Evolutionary conservation across 225 moss, liverwort and hornwort genomes (phyloP).

Genomic region (Straminergon stramineum): DNA sequence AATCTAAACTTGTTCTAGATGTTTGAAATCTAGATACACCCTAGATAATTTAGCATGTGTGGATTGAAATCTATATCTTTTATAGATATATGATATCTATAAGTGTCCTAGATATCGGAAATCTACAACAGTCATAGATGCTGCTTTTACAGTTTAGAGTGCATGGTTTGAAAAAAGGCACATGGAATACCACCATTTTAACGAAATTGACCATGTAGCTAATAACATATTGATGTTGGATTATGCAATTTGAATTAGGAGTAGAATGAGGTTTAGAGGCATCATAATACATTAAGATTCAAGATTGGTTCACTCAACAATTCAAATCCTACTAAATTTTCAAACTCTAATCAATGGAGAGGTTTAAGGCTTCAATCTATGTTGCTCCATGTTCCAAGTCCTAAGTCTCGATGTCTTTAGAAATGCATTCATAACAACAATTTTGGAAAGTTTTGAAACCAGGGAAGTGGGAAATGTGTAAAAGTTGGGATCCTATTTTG

Average conservation of each 20-base stretch:
- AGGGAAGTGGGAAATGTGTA: accelerated
- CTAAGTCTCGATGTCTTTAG: accelerated
- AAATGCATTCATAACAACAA: neutral
- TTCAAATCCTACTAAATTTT: accelerated
- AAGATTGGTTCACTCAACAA: accelerated
- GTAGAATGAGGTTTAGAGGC: neutral
- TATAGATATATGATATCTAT: no score
- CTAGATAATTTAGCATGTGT: no score
- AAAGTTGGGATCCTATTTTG: neutral
- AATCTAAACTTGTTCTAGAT: no score
- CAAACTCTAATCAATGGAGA: neutral
- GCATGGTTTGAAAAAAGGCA: no score
- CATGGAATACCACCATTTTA: no score
- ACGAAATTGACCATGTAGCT: no score
- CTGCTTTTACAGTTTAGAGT: no score
- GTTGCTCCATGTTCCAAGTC: neutral
- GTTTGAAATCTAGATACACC: no score
- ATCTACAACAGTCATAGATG: no score
- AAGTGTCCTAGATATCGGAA: no score
- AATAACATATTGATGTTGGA: neutral
- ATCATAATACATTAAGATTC: neutral
- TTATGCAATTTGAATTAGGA: neutral
- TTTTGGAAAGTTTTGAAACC: neutral
- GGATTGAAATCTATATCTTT: no score
- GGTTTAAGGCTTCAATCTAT: neutral